Evolutionary conservation across 108 stramenopile genomes (phyloP).

Genomic region (Asterionellopsis glacialis): DNA sequence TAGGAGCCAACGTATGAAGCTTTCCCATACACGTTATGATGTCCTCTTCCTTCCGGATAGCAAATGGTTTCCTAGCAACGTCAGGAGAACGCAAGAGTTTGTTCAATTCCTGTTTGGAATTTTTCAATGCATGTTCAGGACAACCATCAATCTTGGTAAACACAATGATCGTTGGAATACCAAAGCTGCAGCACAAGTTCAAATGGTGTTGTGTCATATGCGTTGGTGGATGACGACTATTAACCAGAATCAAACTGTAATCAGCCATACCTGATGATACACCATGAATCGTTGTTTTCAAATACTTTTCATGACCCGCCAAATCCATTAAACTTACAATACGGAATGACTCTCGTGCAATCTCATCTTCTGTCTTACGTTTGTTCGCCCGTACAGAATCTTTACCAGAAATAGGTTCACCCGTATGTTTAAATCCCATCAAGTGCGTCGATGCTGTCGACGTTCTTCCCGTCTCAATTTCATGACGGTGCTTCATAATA

Average conservation of each 20-base stretch:
- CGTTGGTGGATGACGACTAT: conserved; percentile 95
- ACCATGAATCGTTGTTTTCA: conserved; percentile 98
- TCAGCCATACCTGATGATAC: conserved; percentile 94
- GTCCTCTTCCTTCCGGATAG: conserved; percentile 77
- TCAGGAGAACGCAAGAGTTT: conserved; percentile 71
- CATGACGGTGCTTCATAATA: conserved; percentile 97
- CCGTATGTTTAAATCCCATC: conserved; percentile 87
- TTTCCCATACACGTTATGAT: conserved; percentile 87
- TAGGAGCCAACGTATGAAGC: conserved; percentile 87
- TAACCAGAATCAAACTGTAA: conserved; percentile 93
- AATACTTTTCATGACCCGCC: conserved; percentile 98
- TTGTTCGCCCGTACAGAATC: conserved; percentile 69
- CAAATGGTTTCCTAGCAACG: conserved; percentile 70
- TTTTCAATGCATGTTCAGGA: conserved; percentile 89
- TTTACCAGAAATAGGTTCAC: conserved; percentile 64
- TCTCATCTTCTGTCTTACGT: conserved; percentile 73
- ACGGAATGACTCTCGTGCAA: conserved; percentile 77
- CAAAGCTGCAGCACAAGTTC: conserved; percentile 93
- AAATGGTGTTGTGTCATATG: conserved; percentile 99
- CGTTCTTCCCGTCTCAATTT: conserved; percentile 95
- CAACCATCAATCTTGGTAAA: conserved; percentile 99
- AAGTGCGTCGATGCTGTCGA: conserved; percentile 91
- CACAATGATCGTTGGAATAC: conserved; percentile 88
- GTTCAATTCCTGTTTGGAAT: conserved; percentile 76
- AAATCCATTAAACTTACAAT: conserved; percentile 94